Evolutionary conservation across 75 land plant species (phyloP).

Genomic region (Adiantum capillusveneris): DNA sequence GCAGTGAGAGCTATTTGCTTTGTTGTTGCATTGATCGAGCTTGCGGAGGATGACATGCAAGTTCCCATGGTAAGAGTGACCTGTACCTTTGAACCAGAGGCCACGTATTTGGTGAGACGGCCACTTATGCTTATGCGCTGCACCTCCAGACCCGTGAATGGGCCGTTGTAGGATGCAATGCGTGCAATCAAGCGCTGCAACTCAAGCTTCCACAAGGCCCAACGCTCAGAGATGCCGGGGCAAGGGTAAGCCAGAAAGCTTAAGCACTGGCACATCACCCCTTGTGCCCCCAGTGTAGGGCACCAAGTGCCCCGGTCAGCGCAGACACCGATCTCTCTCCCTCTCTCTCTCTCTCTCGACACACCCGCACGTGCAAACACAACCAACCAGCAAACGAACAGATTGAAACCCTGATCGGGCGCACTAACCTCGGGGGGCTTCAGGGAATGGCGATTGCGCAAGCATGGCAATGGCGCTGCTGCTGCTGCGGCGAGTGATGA

Average conservation of each 20-base stretch:
- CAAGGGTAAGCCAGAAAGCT: not conserved
- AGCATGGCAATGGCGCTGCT: too few species aligned
- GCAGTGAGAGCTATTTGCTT: not conserved
- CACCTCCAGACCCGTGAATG: not conserved
- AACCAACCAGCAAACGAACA: too few species aligned
- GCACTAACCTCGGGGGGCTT: too few species aligned
- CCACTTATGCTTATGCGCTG: not conserved
- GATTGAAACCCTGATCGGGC: too few species aligned
- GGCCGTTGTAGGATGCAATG: not conserved
- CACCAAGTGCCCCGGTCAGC: too few species aligned
- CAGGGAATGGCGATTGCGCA: too few species aligned
- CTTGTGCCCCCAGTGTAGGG: too few species aligned
- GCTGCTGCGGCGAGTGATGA: too few species aligned
- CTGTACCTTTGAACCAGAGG: not conserved
- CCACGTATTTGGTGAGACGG: not conserved
- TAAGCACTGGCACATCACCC: constrained; percentile 1
- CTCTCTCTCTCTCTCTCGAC: too few species aligned
- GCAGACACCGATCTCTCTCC: too few species aligned
- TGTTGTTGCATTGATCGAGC: not conserved
- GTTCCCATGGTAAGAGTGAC: constrained; percentile 10
- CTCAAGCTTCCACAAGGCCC: not conserved
- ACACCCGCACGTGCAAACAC: too few species aligned
- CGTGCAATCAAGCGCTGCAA: not conserved
- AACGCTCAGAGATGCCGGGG: not conserved
- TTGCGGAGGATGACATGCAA: constrained; percentile 15